Evolutionary conservation across 2,329 filamentous ascomycete genomes (phyloP), one percentile per base, ranked within the genome.

Genomic region (Zymoseptoria passerinii): DNA sequence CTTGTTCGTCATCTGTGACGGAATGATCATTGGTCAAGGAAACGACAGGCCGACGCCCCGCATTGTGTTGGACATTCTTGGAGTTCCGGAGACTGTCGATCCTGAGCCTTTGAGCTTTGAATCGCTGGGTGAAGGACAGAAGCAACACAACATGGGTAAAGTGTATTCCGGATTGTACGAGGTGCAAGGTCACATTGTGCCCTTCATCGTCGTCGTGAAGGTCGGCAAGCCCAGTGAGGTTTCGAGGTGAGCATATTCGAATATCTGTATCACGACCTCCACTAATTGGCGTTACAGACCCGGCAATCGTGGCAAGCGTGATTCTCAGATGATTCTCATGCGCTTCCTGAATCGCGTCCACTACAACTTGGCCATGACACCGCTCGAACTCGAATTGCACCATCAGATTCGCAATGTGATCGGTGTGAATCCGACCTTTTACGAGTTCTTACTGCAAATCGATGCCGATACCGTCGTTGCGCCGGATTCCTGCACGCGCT

Each of bases 61-160:
- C 61, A 99, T 99, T 65, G 92, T 99, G 23, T 81, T 99, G 56
- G 94, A 99, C 69, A 99, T 99, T 78, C 81, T 99, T 5, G 94
- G 94, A 63, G 94, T 99, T 28, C 88, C 91, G 1, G 92, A 96
- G 67, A 89, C 87, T 1, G 89, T 96, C 16, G 92, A 99, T 70
- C 94, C 95, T 0, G 92, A 97, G 72, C 90, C 94, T 2, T 81
- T 99, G 58, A 96, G 91, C 80, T 99, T 99, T 68, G 92, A 99
- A 73, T 92, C 90, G 71, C 83, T 99, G 40, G 94, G 94, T 59
- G 92, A 97, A 75, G 94, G 94, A 72, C 84, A 88, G 76, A 96
- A 95, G 77, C 94, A 97, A 74, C 94, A 97, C 80, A 99, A 99
- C 75, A 97, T 97, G 92, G 94, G 89, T 74, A 99, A 99, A 76